These are phyloP conservation scores for Pseudogymnoascus sp. DNA, from an alignment of 2,329 filamentous ascomycete species.

Conservation along the genomic window DNA sequence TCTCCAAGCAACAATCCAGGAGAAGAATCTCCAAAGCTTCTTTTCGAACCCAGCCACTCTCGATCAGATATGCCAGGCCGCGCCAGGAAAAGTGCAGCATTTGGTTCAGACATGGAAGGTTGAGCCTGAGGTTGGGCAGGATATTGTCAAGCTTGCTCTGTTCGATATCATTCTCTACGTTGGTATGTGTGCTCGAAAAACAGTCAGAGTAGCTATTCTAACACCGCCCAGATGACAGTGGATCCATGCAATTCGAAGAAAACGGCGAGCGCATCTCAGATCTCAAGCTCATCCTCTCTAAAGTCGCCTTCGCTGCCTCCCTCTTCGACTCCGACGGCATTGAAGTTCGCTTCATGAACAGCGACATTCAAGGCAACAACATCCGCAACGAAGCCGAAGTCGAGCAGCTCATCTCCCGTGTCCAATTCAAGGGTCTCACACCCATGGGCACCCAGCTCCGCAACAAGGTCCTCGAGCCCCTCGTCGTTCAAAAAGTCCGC, in stretches of 20 bases:
- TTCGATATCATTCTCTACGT: slow-evolving; percentile 31
- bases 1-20: slow-evolving; percentile 18
- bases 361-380: slow-evolving; percentile 44
- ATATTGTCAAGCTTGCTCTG: slow-evolving; percentile 32
- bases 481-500: slow-evolving; percentile 49
- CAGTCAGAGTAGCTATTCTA: neutral
- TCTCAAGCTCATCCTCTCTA: slow-evolving; percentile 56
- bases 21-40: slow-evolving; percentile 16
- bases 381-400: slow-evolving; percentile 54
- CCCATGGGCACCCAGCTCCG: slow-evolving; percentile 59
- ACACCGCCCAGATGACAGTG: slow-evolving; percentile 50
- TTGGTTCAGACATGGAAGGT: slow-evolving; percentile 27
- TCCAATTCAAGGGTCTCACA: slow-evolving; percentile 60
- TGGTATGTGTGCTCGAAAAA: slow-evolving; percentile 22
- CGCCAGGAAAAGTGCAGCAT: slow-evolving; percentile 22
- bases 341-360: slow-evolving; percentile 65
- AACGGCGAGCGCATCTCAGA: slow-evolving; percentile 61
- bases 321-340: slow-evolving; percentile 67
- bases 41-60: slow-evolving; percentile 15
- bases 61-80: slow-evolving; percentile 14
- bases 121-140: slow-evolving; percentile 28
- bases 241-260: slow-evolving; percentile 64
- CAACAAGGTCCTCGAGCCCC: slow-evolving; percentile 57
- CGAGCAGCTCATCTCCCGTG: slow-evolving; percentile 48
- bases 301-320: slow-evolving; percentile 58